Conservation (phyloP, 768 basidiomycete genomes). For the Rhizopogon rudus region DNA sequence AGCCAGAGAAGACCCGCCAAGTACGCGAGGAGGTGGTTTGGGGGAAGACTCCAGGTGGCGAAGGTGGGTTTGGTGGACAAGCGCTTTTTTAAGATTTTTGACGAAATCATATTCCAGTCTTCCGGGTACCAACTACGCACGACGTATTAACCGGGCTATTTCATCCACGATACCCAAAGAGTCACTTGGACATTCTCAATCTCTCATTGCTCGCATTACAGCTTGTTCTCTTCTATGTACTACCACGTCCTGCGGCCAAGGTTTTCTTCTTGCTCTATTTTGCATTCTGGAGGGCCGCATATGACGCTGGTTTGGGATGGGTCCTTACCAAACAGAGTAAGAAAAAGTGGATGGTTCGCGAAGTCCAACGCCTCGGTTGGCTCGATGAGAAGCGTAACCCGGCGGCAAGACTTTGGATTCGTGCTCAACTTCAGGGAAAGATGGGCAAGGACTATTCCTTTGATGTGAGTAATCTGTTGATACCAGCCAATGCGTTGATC, state of each 20-base stretch:
- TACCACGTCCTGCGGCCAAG: conserved; percentile 53
- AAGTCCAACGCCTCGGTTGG: conserved; percentile 79
- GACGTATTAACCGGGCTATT: conserved; percentile 85
- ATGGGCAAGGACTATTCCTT: conserved; percentile 95
- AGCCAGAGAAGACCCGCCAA: conserved; percentile 8
- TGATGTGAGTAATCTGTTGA: conserved; percentile 50
- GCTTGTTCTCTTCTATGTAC: conserved; percentile 59
- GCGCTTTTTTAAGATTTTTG: neutral
- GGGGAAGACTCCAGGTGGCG: conserved; percentile 81
- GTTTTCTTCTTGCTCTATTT: conserved; percentile 88
- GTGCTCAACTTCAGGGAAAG: conserved; percentile 80
- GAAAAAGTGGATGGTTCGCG: conserved; percentile 86
- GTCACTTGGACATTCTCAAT: conserved; percentile 83
- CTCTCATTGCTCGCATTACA: conserved; percentile 76
- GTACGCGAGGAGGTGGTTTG: conserved; percentile 62
- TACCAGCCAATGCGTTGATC: neutral
- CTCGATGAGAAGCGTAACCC: conserved; percentile 72
- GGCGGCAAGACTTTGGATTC: conserved; percentile 73
- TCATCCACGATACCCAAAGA: conserved; percentile 79
- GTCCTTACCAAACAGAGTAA: conserved; percentile 94
- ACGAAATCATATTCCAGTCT: conserved; percentile 49
- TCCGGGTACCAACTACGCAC: conserved; percentile 88
- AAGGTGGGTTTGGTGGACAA: conserved; percentile 44
- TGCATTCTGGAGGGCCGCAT: conserved; percentile 87
- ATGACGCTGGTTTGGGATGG: conserved; percentile 93